A percentile compares a stretch with the other conserved stretches of the same genome.
phyloP scores from a whole-genome alignment of 805 yeast genomes.

The Candida ipomoeae region DNA sequence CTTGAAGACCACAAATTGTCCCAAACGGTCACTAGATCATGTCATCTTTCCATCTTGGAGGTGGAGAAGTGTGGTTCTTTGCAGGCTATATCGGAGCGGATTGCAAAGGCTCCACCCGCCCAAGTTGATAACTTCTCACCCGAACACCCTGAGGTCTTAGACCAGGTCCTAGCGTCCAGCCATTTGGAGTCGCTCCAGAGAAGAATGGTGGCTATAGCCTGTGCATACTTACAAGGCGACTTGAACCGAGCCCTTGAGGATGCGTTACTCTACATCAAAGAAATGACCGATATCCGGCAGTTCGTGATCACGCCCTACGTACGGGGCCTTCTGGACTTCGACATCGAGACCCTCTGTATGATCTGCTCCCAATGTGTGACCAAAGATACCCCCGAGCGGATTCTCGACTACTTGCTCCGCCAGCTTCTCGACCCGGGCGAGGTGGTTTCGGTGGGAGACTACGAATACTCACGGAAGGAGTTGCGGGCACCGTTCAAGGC shows the following conservation, averaged over 20 bases:
- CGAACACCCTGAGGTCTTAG: background rate
- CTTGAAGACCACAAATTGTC: background rate
- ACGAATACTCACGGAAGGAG: slow-evolving; percentile 2
- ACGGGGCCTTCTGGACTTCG: slow-evolving; percentile 11
- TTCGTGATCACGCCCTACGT: background rate
- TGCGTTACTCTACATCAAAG: slow-evolving; percentile 1
- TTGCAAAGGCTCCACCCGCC: background rate
- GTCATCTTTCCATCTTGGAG: background rate
- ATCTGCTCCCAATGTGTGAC: slow-evolving; percentile 8
- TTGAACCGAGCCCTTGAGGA: background rate
- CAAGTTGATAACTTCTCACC: background rate
- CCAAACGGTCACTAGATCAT: background rate
- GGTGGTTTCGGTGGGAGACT: slow-evolving; percentile 3
- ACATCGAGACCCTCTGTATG: slow-evolving; percentile 9
- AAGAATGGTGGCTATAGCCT: background rate
- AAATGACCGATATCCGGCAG: slow-evolving; percentile 1
- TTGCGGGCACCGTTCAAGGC: background rate
- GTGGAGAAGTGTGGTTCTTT: slow-evolving; percentile 1
- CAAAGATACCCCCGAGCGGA: background rate
- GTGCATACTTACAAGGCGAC: background rate
- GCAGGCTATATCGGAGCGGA: background rate
- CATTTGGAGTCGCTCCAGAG: background rate
- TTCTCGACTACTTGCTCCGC: slow-evolving; percentile 6
- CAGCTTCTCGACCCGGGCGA: slow-evolving; percentile 7
- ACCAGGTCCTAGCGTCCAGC: background rate